Evolutionary conservation across 768 basidiomycete species (phyloP), one percentile per base, ranked within the genome.

Genomic region (Wakefieldia striispora): DNA sequence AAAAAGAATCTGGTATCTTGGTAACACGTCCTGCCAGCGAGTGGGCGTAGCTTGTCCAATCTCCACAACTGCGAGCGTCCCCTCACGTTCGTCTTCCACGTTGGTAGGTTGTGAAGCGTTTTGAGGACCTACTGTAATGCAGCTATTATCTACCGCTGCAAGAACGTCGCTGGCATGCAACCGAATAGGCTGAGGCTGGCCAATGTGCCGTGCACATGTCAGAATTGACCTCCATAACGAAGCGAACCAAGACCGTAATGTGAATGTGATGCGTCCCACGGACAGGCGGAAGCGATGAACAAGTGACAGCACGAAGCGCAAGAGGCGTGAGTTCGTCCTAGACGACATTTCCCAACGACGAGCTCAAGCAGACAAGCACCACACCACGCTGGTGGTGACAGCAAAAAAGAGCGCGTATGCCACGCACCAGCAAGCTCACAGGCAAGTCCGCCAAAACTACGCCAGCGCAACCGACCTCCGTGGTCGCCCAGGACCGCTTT

Each of bases 401-500:
- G n/a, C n/a, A n/a, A n/a, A n/a, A 33, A 16, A 3, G 33, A 3
- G 33, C 16, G 14, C 33, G 14, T 9, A 33, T 33, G 33, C 33
- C 33, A 33, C 33, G 33, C 33, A 38, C 27, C 21, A 33, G 19
- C 47, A 60, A 43, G 21, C 3, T 50, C 34, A 37, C 45, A 4
- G 45, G 34, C 3, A 43, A 49, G 23, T 8, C 51, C n/a, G 16
- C 36, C 7, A 38, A 46, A 29, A 40, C 45, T 11, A 27, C 42
- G 12, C 48, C 40, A 37, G 21, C 14, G 5, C 33, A 35, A 11
- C 41, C 47, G 11, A 14, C 33, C 13, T 21, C 50, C 1, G n/a
- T 13, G 14, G 33, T 33, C 33, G 33, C 33, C 14, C 33, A 33
- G 33, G 55, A 50, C 17, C 66, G 53, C 45, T 78, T 80, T 53